Evolutionary conservation across 495 filamentous ascomycete genomes (phyloP), one percentile per base, ranked within the genome.

Genomic region (Penicillium egyptiacum): DNA sequence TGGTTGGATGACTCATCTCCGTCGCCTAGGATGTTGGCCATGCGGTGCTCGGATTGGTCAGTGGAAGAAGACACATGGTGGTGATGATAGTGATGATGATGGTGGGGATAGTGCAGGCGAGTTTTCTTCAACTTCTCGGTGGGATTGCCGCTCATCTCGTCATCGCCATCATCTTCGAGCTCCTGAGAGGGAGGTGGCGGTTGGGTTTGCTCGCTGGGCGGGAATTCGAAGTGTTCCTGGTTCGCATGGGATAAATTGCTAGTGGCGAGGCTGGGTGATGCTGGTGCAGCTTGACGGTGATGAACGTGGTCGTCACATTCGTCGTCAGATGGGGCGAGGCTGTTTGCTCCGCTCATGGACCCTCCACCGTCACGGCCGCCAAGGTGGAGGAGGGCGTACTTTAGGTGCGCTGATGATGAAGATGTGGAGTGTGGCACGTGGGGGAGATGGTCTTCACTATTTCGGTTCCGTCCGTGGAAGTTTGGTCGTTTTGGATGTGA

Each of bases 111-210:
- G 37, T 73, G 66, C 8, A 66, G 55, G 4, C 67, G 67, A 35
- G 56, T 43, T 14, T 66, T 67, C 39, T 65, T 67, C 1, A 31
- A 48, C 35, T 66, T 66, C 12, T 68, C 65, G 2, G 57, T 57
- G 39, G 60, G 62, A n/a, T 57, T 55, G 8, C 71, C 70, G 35
- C 78, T 79, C 23, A 79, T 73, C 46, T 79, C 74, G 50, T 86
- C 79, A 41, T 85, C 81, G 40, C 75, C 78, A 50, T 83, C 79
- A 39, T 73, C 70, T 55, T 70, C 76, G 20, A 71, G 54, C 40
- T 80, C 76, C 42, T 80, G 75, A 0, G 65, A 70, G 0, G 60
- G 58, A 16, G 59, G 42, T 22, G 60, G 33, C 25, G 62, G 59
- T 48, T 68, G 59, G 14, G 49, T 55, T 22, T 43, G 39, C 12